Evolutionary conservation across 2,329 filamentous ascomycete genomes (phyloP).

Genomic region (Pezicula carpinea): DNA sequence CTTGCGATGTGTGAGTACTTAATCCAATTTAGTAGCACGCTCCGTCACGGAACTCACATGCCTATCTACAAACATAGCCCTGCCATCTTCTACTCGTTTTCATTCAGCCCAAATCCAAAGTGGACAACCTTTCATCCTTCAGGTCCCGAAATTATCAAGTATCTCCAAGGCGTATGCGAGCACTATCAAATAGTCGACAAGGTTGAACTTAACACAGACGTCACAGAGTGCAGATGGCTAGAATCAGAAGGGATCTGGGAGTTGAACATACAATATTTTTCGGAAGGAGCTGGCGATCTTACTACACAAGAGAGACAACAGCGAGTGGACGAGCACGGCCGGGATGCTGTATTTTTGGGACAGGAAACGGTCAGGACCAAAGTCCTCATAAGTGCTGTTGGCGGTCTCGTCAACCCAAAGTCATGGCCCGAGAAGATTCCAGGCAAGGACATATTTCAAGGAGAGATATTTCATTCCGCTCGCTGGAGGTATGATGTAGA

Average conservation of each 20-base stretch:
- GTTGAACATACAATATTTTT: constrained; percentile 43
- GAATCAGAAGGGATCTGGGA: constrained; percentile 51
- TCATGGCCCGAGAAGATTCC: constrained; percentile 44
- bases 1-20: constrained; percentile 43
- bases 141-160: constrained; percentile 45
- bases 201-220: constrained; percentile 53
- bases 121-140: constrained; percentile 46
- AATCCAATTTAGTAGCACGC: neutral
- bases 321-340: constrained; percentile 38
- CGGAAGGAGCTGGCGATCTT: constrained; percentile 49
- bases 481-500: constrained; percentile 50
- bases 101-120: constrained; percentile 46
- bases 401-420: constrained; percentile 50
- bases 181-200: constrained; percentile 50
- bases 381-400: constrained; percentile 49
- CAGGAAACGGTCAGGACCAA: constrained; percentile 49
- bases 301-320: constrained; percentile 40
- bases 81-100: constrained; percentile 51
- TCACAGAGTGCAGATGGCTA: constrained; percentile 46
- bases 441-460: constrained; percentile 48
- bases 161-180: constrained; percentile 48
- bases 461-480: constrained; percentile 52
- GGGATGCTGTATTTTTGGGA: constrained; percentile 41
- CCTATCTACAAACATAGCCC: constrained; percentile 35
- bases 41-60: neutral